Evolutionary conservation across 495 filamentous ascomycete species (phyloP).

Genomic region (Ramalina peruviana): DNA sequence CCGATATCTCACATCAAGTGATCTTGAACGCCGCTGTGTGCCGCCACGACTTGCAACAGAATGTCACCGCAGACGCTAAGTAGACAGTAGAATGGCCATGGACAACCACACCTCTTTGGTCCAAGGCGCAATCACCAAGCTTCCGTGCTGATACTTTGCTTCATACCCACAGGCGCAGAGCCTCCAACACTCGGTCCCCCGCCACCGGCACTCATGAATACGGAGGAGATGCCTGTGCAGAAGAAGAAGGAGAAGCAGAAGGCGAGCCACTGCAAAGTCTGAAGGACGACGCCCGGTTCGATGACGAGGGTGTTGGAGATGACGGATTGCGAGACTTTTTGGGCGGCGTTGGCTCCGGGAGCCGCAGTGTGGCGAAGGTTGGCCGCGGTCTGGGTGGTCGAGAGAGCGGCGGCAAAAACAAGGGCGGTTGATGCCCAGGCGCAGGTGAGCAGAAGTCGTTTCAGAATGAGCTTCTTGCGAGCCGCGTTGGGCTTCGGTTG

Average conservation of each 20-base stretch:
- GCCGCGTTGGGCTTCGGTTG: conserved; percentile 1
- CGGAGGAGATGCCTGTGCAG: conserved; percentile 1
- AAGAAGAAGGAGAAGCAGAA: conserved; percentile 1
- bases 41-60: too few relatives aligned
- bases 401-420: background rate
- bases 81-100: too few relatives aligned
- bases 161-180: too few relatives aligned
- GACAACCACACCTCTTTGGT: too few relatives aligned
- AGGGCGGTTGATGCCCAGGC: conserved; percentile 1
- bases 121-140: too few relatives aligned
- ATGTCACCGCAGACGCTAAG: too few relatives aligned
- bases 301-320: background rate
- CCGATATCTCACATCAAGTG: too few relatives aligned
- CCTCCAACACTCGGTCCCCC: too few relatives aligned
- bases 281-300: background rate
- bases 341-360: background rate
- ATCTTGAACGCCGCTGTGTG: too few relatives aligned
- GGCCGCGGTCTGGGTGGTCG: background rate
- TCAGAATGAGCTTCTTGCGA: background rate
- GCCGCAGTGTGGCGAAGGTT: background rate
- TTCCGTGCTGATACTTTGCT: too few relatives aligned
- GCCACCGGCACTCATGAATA: background rate
- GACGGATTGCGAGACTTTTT: background rate
- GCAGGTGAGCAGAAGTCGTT: background rate
- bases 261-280: conserved; percentile 4